Percentiles rank a stretch among this genome's conserved stretches.
These are phyloP conservation scores for Arbutus unedo DNA, from an alignment of 148 eudicot genomes.

Conservation along the genomic window DNA sequence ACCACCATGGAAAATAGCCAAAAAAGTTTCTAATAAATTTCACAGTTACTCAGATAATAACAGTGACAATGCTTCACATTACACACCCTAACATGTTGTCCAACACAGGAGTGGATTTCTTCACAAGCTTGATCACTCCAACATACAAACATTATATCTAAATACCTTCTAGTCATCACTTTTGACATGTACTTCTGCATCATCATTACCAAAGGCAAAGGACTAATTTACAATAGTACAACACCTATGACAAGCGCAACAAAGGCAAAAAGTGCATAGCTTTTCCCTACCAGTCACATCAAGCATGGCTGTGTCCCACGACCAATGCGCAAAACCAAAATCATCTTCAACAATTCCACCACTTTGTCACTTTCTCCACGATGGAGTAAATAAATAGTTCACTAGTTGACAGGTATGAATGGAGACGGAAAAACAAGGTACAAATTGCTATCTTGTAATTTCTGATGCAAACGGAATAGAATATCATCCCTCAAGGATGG, in stretches of 20 bases:
- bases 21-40: not conserved
- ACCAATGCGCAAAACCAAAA: not conserved
- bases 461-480: not conserved
- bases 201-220: not conserved
- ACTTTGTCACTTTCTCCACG: not conserved
- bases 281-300: not conserved
- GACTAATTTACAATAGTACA: not conserved
- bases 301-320: not conserved
- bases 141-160: not conserved
- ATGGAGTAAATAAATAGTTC: not conserved
- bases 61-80: not conserved
- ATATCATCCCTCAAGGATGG: slow-evolving; percentile 75
- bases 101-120: not conserved
- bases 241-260: not conserved
- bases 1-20: too few species aligned
- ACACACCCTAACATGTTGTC: not conserved
- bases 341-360: not conserved
- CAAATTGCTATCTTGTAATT: not conserved
- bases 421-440: not conserved
- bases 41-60: not conserved
- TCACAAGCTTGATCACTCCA: not conserved
- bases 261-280: not conserved
- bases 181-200: not conserved
- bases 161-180: not conserved
- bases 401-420: not conserved